A percentile compares a stretch with the other conserved stretches of the same genome.
These are phyloP conservation scores for Angomonas deanei DNA, from an alignment of 208 protist genomes.

Conservation along the genomic window DNA sequence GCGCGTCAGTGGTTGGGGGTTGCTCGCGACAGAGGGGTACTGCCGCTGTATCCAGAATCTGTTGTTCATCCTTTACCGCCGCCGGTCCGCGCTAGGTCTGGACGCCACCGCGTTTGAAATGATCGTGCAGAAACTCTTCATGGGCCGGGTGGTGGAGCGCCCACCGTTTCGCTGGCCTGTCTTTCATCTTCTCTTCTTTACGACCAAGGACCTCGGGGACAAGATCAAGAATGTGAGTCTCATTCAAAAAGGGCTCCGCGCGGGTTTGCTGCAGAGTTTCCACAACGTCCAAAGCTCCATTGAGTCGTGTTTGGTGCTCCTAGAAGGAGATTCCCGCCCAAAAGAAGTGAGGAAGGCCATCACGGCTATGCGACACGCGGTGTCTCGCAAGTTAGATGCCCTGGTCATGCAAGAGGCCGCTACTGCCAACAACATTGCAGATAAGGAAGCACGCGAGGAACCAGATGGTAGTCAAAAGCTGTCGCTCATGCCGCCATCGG, in stretches of 20 bases:
- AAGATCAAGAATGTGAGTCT: not conserved
- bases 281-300: not conserved
- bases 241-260: not conserved
- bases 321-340: not conserved
- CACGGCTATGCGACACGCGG: not conserved
- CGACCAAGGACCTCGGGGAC: not conserved
- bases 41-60: constrained; percentile 27
- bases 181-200: constrained; percentile 33
- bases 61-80: constrained; percentile 29
- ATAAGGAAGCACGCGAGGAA: not conserved
- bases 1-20: constrained; percentile 40
- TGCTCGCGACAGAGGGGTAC: constrained; percentile 42
- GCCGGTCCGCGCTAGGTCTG: not conserved
- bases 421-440: not conserved
- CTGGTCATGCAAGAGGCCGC: constrained; percentile 5
- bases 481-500: not conserved
- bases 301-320: not conserved
- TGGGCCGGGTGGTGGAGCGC: constrained; percentile 35
- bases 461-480: not conserved
- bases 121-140: constrained; percentile 27
- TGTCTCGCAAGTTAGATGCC: not conserved
- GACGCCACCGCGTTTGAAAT: constrained; percentile 52
- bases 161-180: constrained; percentile 40
- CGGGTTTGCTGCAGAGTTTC: not conserved
- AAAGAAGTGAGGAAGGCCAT: not conserved